phyloP scores from a whole-genome alignment of 352 stramenopile species.

The Phytophthora fragariae region DNA sequence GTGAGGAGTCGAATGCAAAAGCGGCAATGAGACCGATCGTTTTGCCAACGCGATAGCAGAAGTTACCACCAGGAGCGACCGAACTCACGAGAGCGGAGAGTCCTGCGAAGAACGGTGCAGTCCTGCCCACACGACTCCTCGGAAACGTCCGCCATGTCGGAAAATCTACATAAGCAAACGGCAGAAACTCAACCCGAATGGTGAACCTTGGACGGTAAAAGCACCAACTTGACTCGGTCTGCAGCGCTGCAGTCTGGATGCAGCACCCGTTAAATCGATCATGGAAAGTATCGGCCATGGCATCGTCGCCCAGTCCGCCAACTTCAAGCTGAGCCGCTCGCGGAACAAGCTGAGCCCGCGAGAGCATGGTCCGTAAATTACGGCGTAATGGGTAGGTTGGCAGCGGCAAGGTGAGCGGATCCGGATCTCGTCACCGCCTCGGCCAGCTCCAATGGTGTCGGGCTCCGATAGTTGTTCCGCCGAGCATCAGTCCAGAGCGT shows the following conservation, averaged over 20 bases:
- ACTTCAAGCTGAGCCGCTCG: slow-evolving; percentile 32
- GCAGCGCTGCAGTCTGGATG: slow-evolving; percentile 15
- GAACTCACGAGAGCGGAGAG: slow-evolving; percentile 12
- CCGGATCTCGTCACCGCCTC: not conserved
- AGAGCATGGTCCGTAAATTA: not conserved
- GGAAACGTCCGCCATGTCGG: slow-evolving; percentile 21
- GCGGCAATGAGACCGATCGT: slow-evolving; percentile 34
- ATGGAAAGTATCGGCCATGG: slow-evolving; percentile 7
- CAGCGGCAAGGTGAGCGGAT: not conserved
- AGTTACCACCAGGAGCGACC: slow-evolving; percentile 21
- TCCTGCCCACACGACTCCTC: slow-evolving; percentile 18
- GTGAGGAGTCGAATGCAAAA: slow-evolving; percentile 35
- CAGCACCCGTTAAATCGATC: slow-evolving; percentile 12
- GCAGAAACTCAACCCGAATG: slow-evolving; percentile 22
- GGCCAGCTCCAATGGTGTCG: not conserved
- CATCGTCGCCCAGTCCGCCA: slow-evolving; percentile 30
- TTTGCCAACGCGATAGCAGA: slow-evolving; percentile 14
- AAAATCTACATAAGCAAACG: slow-evolving; percentile 9
- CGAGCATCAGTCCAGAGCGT: not conserved
- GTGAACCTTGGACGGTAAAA: slow-evolving; percentile 21
- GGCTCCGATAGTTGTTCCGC: not conserved
- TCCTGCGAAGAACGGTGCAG: slow-evolving; percentile 26
- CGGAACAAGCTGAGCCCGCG: not conserved
- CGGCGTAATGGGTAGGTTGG: not conserved
- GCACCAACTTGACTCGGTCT: slow-evolving; percentile 6